Percentiles rank a stretch among this genome's conserved stretches.
Conservation (phyloP, 2,329 filamentous ascomycete genomes). For the Aspergillus aculeatus region DNA sequence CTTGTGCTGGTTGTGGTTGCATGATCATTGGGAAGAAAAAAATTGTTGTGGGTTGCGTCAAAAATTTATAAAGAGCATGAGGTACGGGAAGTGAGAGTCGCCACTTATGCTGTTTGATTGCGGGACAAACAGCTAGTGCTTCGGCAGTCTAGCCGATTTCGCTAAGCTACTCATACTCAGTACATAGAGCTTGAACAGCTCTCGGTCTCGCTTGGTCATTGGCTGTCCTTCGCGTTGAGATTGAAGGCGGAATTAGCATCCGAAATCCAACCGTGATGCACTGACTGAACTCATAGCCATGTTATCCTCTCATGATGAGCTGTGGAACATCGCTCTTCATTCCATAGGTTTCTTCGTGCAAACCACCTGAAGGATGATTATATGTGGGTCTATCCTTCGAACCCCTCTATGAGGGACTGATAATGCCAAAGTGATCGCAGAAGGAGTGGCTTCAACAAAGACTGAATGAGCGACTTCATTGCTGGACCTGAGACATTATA, state of each 20-base stretch:
- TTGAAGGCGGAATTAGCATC: neutral
- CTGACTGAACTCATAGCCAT: no score
- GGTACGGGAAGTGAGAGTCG: conserved; percentile 15
- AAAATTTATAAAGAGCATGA: conserved; percentile 19
- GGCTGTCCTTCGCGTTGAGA: neutral
- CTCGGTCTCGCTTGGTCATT: neutral
- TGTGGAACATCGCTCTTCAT: no score
- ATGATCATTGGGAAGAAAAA: conserved; percentile 21
- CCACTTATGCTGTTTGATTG: conserved; percentile 21
- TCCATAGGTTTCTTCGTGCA: no score
- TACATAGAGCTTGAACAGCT: neutral
- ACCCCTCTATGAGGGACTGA: no score
- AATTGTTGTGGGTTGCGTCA: conserved; percentile 20
- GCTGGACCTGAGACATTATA: neutral
- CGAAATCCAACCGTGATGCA: neutral
- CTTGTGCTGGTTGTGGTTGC: conserved; percentile 12
- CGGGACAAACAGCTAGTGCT: conserved; percentile 13
- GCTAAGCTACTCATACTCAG: neutral
- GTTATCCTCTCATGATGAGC: no score
- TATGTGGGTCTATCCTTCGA: no score
- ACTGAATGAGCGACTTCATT: neutral
- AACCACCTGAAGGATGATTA: no score
- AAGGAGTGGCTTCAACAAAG: no score
- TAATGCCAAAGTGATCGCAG: no score
- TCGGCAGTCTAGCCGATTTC: neutral